Conservation (phyloP, 805 yeast genomes). For the Lachancea lanzarotensis region DNA sequence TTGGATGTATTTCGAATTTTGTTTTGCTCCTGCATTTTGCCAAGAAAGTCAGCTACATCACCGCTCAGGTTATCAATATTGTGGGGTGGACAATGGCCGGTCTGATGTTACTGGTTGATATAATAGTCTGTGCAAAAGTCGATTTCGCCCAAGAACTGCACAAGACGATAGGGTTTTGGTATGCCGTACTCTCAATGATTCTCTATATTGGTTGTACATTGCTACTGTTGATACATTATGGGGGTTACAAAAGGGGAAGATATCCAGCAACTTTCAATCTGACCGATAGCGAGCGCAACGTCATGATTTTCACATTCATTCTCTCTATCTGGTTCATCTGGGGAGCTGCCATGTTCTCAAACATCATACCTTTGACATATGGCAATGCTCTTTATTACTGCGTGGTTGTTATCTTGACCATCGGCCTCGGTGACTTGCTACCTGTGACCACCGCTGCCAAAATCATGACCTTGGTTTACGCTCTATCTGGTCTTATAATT, state of each 20-base stretch:
- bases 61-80: conserved; percentile 58
- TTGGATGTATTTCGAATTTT: conserved; percentile 63
- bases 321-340: conserved; percentile 63
- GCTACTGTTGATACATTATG: conserved; percentile 48
- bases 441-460: conserved; percentile 50
- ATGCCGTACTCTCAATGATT: conserved; percentile 57
- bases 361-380: conserved; percentile 41
- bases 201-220: conserved; percentile 54
- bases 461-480: conserved; percentile 54
- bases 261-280: conserved; percentile 70
- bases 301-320: conserved; percentile 65
- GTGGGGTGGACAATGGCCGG: conserved; percentile 60
- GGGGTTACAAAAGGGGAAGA: conserved; percentile 51
- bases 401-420: conserved; percentile 65
- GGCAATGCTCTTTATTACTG: conserved; percentile 71
- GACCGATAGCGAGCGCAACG: conserved; percentile 57
- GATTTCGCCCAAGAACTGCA: conserved; percentile 20
- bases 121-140: conserved; percentile 18
- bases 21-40: conserved; percentile 68
- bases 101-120: conserved; percentile 41
- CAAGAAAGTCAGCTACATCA: conserved; percentile 47
- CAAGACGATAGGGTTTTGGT: conserved; percentile 68
- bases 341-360: conserved; percentile 57
- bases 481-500: conserved; percentile 62
- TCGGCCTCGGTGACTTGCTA: conserved; percentile 72